Percentiles rank a stretch among this genome's conserved stretches.
These are phyloP conservation scores for Calonectria ilicicola DNA, from an alignment of 2,329 filamentous ascomycete genomes.

Conservation along the genomic window DNA sequence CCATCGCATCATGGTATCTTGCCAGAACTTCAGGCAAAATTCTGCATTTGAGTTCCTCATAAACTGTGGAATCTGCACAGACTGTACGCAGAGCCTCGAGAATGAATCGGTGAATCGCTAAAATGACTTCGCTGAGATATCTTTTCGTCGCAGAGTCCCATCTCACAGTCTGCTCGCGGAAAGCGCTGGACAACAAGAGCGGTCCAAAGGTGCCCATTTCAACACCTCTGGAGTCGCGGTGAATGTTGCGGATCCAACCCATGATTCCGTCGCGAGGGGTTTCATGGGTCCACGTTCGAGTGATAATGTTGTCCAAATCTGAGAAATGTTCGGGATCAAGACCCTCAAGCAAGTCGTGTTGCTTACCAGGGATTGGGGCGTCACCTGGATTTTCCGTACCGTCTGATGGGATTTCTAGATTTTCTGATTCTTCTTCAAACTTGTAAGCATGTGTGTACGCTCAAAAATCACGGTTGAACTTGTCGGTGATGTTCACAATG, in stretches of 20 bases:
- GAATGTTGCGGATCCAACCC: neutral
- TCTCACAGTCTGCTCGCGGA: neutral
- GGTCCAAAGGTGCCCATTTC: neutral
- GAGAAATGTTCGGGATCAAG: neutral
- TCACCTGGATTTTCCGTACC: neutral
- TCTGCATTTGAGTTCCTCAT: neutral
- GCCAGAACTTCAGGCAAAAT: neutral
- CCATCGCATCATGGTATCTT: neutral
- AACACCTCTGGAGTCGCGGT: neutral
- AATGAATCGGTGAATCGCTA: neutral
- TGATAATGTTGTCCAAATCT: neutral
- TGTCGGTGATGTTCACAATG: neutral
- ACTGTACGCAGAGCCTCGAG: neutral
- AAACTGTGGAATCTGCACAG: neutral
- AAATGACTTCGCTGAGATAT: neutral
- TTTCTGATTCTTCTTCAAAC: neutral
- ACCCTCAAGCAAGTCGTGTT: neutral
- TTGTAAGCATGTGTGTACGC: neutral
- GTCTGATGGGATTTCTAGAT: neutral
- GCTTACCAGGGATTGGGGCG: no score
- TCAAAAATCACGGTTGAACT: neutral
- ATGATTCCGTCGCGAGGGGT: neutral
- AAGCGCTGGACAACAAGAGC: neutral
- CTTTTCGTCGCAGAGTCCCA: neutral
- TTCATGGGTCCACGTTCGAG: neutral